phyloP scores from a whole-genome alignment of 345 rosid genomes.

The Eucalyptus albens region DNA sequence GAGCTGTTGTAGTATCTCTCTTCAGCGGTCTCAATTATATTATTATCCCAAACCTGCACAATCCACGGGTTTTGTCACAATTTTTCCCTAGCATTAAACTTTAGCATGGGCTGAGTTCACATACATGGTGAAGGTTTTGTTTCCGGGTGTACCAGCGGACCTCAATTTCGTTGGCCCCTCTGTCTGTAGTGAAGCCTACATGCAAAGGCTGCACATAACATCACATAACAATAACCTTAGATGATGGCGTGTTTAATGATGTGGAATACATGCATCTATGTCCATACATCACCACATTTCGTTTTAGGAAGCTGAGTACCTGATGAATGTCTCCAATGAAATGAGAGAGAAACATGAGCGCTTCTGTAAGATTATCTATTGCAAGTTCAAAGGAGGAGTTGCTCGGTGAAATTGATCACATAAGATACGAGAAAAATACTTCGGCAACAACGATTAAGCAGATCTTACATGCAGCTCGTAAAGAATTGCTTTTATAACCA shows the following conservation, averaged over 20 bases:
- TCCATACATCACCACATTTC: background rate
- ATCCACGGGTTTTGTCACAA: background rate
- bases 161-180: conserved; percentile 73
- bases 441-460: background rate
- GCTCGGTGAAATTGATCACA: background rate
- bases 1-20: conserved; percentile 32
- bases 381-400: background rate
- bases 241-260: background rate
- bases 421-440: background rate
- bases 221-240: background rate
- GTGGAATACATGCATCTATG: background rate
- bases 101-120: background rate
- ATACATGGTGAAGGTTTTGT: conserved; percentile 74
- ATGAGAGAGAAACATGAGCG: conserved; percentile 84
- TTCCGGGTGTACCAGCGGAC: conserved; percentile 83
- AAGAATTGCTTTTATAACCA: conserved; percentile 24
- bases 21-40: conserved; percentile 65
- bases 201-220: conserved; percentile 52
- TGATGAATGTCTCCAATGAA: conserved; percentile 90
- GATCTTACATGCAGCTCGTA: conserved; percentile 28
- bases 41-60: conserved; percentile 66
- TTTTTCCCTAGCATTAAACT: background rate
- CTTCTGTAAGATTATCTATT: conserved; percentile 83
- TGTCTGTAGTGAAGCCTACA: conserved; percentile 64
- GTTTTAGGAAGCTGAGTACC: conserved; percentile 11